phyloP scores from a whole-genome alignment of 176 grass and related monocot species.

The Musa acuminata region DNA sequence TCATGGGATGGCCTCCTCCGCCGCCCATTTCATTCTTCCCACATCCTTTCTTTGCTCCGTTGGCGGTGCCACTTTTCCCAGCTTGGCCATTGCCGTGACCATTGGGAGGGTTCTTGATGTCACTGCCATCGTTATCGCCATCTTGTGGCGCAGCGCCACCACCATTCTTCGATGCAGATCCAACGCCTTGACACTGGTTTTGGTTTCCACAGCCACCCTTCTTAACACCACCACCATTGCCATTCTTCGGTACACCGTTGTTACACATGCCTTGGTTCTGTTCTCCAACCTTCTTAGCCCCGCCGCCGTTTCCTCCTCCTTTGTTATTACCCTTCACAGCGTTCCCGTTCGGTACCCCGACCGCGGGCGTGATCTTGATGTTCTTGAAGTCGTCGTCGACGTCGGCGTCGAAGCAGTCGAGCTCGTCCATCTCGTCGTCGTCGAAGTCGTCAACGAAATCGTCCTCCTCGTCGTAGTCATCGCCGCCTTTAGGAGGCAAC shows the following conservation, averaged over 20 bases:
- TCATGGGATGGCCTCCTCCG: constrained; percentile 32
- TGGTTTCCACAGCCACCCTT: constrained; percentile 30
- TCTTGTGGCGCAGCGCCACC: constrained; percentile 12
- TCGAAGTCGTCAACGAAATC: constrained; percentile 27
- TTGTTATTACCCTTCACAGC: constrained; percentile 37
- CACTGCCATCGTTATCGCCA: neutral
- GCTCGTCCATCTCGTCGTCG: constrained; percentile 11
- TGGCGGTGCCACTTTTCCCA: constrained; percentile 5
- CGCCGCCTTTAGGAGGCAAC: constrained; percentile 8
- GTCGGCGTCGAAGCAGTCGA: constrained; percentile 16
- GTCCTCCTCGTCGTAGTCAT: constrained; percentile 42
- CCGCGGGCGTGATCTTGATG: constrained; percentile 50
- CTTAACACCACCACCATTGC: constrained; percentile 29
- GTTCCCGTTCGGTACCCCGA: constrained; percentile 11
- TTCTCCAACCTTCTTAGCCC: constrained; percentile 44
- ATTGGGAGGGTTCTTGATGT: neutral
- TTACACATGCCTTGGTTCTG: constrained; percentile 23
- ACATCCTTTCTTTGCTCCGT: constrained; percentile 9
- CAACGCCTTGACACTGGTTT: constrained; percentile 38
- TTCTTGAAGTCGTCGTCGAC: constrained; percentile 24
- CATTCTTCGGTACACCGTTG: constrained; percentile 30
- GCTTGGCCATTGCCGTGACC: constrained; percentile 19
- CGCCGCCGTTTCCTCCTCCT: constrained; percentile 19
- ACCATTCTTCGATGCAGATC: constrained; percentile 23
- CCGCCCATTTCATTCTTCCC: constrained; percentile 27